Evolutionary conservation across 176 grass and related monocot genomes (phyloP).

Genomic region (Eragrostis curvula): DNA sequence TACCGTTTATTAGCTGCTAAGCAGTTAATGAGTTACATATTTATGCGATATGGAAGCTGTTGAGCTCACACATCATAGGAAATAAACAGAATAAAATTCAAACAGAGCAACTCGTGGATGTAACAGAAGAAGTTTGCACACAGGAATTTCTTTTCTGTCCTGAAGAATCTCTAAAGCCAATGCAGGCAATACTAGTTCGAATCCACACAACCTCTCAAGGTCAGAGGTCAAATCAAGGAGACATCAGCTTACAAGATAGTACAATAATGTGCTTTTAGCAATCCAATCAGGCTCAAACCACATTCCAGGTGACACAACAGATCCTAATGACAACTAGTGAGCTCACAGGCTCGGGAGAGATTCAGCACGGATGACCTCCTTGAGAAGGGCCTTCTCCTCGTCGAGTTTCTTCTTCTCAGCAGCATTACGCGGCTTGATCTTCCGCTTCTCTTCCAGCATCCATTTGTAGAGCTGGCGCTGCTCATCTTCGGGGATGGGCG

Average conservation of each 20-base stretch:
- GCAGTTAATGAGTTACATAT: not conserved
- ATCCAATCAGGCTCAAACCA: constrained; percentile 10
- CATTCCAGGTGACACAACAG: not conserved
- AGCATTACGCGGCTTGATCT: constrained; percentile 58
- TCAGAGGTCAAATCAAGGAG: constrained; percentile 12
- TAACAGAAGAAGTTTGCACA: not conserved
- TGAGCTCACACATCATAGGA: not conserved
- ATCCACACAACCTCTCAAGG: not conserved
- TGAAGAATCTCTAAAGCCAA: constrained; percentile 1
- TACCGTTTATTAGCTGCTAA: not conserved
- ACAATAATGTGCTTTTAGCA: not conserved
- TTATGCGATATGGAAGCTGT: not conserved
- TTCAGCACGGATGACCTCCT: constrained; percentile 68
- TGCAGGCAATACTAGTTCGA: not conserved
- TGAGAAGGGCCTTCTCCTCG: constrained; percentile 91
- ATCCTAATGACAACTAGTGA: constrained; percentile 27
- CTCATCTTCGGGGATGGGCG: constrained; percentile 74
- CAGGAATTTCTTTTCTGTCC: not conserved
- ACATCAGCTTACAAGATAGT: constrained; percentile 11
- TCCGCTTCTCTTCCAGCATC: constrained; percentile 97
- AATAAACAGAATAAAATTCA: not conserved
- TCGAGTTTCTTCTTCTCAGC: constrained; percentile 83
- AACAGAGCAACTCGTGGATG: not conserved
- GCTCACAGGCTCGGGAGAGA: constrained; percentile 64
- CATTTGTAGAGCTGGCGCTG: constrained; percentile 78